These are phyloP conservation scores for Beta macrorhiza DNA, from an alignment of 179 eudicot species.

Conservation along the genomic window DNA sequence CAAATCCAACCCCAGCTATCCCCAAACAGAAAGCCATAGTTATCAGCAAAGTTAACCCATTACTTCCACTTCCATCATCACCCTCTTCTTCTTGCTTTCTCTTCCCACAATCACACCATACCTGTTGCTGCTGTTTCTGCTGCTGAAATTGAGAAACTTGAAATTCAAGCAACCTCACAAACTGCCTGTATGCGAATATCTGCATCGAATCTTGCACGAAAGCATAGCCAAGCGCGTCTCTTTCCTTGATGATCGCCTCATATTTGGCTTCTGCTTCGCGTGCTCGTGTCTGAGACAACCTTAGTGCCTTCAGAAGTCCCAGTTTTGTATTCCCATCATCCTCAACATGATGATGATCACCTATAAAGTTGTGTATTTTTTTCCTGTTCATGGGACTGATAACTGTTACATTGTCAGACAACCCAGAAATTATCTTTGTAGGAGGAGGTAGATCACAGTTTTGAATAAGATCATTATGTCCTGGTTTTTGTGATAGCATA, in stretches of 20 bases:
- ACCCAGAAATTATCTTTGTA: conserved; percentile 21
- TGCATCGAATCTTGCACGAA: conserved; percentile 42
- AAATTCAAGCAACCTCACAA: conserved; percentile 48
- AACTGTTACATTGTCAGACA: conserved; percentile 19
- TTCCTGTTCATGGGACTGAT: conserved; percentile 15
- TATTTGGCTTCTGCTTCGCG: conserved; percentile 60
- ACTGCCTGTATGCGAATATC: conserved; percentile 41
- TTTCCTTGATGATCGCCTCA: conserved; percentile 34
- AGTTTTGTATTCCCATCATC: conserved; percentile 29
- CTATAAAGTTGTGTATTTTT: conserved; percentile 12
- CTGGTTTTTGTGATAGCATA: conserved; percentile 29
- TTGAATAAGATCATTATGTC: conserved; percentile 32
- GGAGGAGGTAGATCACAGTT: conserved; percentile 44
- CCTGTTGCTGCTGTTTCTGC: conserved; percentile 7
- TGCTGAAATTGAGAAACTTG: conserved; percentile 31
- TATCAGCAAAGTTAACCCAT: conserved; percentile 35
- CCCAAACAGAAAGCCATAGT: conserved; percentile 52
- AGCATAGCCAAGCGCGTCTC: conserved; percentile 33
- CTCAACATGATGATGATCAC: conserved; percentile 9
- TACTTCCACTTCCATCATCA: conserved; percentile 22
- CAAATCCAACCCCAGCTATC: conserved; percentile 49
- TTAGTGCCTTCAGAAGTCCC: conserved; percentile 52
- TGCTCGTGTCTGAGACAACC: conserved; percentile 65
- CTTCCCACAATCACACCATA: neutral
- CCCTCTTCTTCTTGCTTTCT: conserved; percentile 2